phyloP scores from a whole-genome alignment of 176 grass and related monocot species.

The Juncus inflexus region DNA sequence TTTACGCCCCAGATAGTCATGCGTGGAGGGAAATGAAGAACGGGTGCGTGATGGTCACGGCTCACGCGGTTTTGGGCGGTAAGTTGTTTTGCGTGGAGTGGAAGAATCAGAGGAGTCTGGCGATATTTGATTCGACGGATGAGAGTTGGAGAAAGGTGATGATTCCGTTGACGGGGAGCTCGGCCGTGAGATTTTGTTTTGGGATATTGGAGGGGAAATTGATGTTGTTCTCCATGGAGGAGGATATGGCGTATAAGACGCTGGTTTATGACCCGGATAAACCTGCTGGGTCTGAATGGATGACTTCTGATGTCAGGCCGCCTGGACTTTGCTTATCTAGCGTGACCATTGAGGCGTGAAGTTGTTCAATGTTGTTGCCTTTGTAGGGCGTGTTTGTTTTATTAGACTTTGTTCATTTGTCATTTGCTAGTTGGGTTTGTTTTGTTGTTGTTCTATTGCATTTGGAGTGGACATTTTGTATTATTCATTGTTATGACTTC shows the following conservation, averaged over 20 bases:
- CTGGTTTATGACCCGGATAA: conserved; percentile 55
- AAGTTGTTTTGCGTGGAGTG: conserved; percentile 65
- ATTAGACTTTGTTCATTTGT: too few species aligned
- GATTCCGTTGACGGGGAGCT: conserved; percentile 48
- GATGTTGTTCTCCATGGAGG: conserved; percentile 45
- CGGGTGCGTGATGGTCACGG: conserved; percentile 80
- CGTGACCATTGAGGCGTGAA: conserved; percentile 60
- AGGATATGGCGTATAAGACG: conserved; percentile 41
- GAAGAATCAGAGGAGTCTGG: conserved; percentile 47
- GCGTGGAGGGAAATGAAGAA: conserved; percentile 61
- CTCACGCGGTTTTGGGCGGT: conserved; percentile 32
- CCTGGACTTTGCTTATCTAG: conserved; percentile 45
- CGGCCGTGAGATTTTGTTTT: conserved; percentile 42
- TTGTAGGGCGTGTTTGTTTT: too few species aligned
- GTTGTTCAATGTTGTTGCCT: not conserved
- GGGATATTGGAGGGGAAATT: conserved; percentile 45
- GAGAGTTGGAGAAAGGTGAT: conserved; percentile 37
- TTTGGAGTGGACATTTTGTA: too few species aligned
- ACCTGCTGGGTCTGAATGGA: conserved; percentile 44
- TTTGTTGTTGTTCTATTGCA: too few species aligned
- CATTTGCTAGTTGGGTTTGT: too few species aligned
- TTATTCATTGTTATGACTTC: too few species aligned
- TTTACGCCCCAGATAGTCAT: conserved; percentile 34
- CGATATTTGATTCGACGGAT: conserved; percentile 37
- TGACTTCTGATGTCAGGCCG: conserved; percentile 36